Base-by-base conservation (phyloP, 1,139 yeast genomes). In the Blastobotrys raffinosifermentans region DNA sequence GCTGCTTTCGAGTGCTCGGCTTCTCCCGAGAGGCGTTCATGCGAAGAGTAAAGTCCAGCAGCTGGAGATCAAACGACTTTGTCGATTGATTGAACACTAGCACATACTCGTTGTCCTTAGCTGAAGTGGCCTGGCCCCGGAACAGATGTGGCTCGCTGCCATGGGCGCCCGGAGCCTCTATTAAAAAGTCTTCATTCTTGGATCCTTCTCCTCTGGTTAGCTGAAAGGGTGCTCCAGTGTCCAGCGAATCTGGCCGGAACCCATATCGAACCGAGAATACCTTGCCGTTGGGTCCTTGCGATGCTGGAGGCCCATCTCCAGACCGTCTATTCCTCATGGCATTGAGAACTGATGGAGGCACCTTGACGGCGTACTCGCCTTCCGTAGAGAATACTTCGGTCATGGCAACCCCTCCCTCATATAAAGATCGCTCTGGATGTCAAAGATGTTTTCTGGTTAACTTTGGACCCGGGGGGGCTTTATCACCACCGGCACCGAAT, bases 21-120 rank as follows among this genome's bases (percentile, higher is more conserved):
- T 44, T 50, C 33, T 51, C 60, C 10, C 57, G 45, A 27, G 49
- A 47, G 5, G 57, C 48, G 15, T 51, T 46, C 27, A 57, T 57
- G 22, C 59, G 46, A 23, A 59, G 31, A 4, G 56, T 50, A 25
- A 48, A 42, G 35, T 50, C 53, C 26, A 59, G 39, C 26, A 51
- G 54, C 34, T 47, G 49, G 31, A 59, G 43, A 31, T 55, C 57
- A 41, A 54, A 58, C 22, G 46, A 34, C 10, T 45, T 33, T 2
- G 49, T 37, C 10, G 43, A 41, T 2, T 49, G 45, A 31, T 59
- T 58, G 43, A 42, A 59, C 4, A 58, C 47, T 20, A 59, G 48
- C 15, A 57, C 58, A 35, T 60, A 59, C 31, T 59, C 64, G 18
- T 47, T 54, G 16, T 55, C 61, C 22, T 53, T 55, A n/a, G 53